Percentiles rank a stretch among this genome's conserved stretches.
These are phyloP conservation scores for Dothideomycetidae sp. DNA, from an alignment of 2,329 filamentous ascomycete genomes.

Conservation along the genomic window DNA sequence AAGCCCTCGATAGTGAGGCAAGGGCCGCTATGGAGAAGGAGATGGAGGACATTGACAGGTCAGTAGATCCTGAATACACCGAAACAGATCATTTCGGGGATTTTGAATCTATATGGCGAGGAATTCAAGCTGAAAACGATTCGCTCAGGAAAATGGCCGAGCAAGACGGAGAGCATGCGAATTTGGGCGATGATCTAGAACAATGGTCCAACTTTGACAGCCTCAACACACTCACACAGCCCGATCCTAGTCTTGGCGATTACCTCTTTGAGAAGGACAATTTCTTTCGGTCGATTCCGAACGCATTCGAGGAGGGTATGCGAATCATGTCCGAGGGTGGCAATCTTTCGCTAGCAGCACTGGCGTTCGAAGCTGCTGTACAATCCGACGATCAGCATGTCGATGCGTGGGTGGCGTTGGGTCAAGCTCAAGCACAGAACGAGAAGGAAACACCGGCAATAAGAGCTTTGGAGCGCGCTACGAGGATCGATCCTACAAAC, in stretches of 20 bases:
- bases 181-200: slow-evolving; percentile 62
- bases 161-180: slow-evolving; percentile 46
- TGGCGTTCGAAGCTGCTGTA: slow-evolving; percentile 91
- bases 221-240: slow-evolving; percentile 55
- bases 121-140: slow-evolving; percentile 63
- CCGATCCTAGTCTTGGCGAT: slow-evolving; percentile 60
- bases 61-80: slow-evolving; percentile 41
- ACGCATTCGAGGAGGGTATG: slow-evolving; percentile 85
- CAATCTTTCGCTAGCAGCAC: slow-evolving; percentile 80
- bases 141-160: slow-evolving; percentile 53
- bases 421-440: slow-evolving; percentile 89
- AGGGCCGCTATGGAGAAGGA: slow-evolving; percentile 70
- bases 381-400: slow-evolving; percentile 79
- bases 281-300: slow-evolving; percentile 62
- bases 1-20: slow-evolving; percentile 45
- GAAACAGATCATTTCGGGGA: slow-evolving; percentile 62
- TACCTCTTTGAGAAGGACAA: slow-evolving; percentile 96
- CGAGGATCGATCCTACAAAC: slow-evolving; percentile 78
- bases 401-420: slow-evolving; percentile 86
- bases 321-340: slow-evolving; percentile 88
- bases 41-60: slow-evolving; percentile 78
- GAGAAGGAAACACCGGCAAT: slow-evolving; percentile 97
- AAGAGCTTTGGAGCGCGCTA: slow-evolving; percentile 76
- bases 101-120: slow-evolving; percentile 81
- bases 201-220: slow-evolving; percentile 68